phyloP scores from a whole-genome alignment of 2,329 filamentous ascomycete genomes.

The Myotisia sp. region DNA sequence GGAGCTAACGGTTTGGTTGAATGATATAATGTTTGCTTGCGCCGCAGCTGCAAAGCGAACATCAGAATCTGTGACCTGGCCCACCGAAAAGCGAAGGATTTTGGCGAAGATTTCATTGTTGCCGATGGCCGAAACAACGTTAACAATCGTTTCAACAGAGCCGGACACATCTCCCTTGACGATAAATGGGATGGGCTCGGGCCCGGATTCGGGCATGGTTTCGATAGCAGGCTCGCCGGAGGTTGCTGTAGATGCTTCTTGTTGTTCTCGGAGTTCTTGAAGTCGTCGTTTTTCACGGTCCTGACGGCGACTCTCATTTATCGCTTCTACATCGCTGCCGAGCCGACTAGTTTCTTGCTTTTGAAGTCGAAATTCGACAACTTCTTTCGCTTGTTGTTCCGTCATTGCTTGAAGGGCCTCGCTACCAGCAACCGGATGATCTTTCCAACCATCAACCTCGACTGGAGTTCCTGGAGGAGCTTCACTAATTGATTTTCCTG shows the following conservation, averaged over 20 bases:
- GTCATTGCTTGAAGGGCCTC: slow-evolving; percentile 69
- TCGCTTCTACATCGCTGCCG: slow-evolving; percentile 57
- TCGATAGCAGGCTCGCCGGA: slow-evolving; percentile 23
- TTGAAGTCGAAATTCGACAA: slow-evolving; percentile 62
- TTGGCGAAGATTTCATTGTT: slow-evolving; percentile 69
- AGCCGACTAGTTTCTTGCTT: slow-evolving; percentile 53
- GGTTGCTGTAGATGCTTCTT: no score
- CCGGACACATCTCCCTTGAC: slow-evolving; percentile 89
- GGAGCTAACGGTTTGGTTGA: slow-evolving; percentile 59
- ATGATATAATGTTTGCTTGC: slow-evolving; percentile 64
- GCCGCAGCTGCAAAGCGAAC: slow-evolving; percentile 73
- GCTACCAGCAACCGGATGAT: slow-evolving; percentile 72
- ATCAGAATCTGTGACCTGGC: slow-evolving; percentile 70
- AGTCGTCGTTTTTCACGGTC: slow-evolving; percentile 38
- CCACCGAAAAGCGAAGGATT: slow-evolving; percentile 64
- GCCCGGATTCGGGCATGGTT: slow-evolving; percentile 28
- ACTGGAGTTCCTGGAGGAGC: slow-evolving; percentile 80
- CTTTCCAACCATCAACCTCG: slow-evolving; percentile 88
- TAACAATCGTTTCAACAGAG: slow-evolving; percentile 78
- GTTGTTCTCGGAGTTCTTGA: slow-evolving; percentile 23
- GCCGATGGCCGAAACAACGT: slow-evolving; percentile 62
- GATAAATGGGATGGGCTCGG: slow-evolving; percentile 58
- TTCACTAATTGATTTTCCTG: slow-evolving; percentile 54
- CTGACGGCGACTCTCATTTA: slow-evolving; percentile 54
- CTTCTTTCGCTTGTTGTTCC: slow-evolving; percentile 64